Conservation (phyloP, 1,284 basidiomycete species). For the Rhodofomes roseus region DNA sequence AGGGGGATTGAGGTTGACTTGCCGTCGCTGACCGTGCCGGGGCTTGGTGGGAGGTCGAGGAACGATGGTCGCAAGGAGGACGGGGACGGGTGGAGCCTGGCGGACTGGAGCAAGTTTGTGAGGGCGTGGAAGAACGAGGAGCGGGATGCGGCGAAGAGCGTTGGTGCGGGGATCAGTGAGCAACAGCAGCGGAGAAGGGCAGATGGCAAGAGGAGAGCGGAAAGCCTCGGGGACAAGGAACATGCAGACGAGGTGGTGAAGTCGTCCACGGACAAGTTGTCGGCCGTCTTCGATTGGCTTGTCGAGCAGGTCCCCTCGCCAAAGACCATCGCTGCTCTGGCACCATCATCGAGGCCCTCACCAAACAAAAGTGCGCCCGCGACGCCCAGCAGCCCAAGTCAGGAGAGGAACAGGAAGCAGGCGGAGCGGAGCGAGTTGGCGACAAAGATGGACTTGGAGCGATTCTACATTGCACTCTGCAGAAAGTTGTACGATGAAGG, state of each 20-base stretch:
- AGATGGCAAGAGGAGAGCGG: constrained; percentile 9
- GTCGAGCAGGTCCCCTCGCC: constrained; percentile 60
- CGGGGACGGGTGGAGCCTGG: constrained; percentile 52
- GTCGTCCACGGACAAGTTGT: constrained; percentile 66
- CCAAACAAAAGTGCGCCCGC: constrained; percentile 11
- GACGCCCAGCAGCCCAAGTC: constrained; percentile 20
- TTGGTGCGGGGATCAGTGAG: constrained; percentile 22
- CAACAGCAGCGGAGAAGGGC: constrained; percentile 15
- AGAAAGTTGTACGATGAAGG: constrained; percentile 81
- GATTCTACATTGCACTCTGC: constrained; percentile 73
- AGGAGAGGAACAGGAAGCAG: constrained; percentile 15
- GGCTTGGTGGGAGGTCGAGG: constrained; percentile 13
- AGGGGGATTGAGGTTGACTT: constrained; percentile 61
- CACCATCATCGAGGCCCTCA: constrained; percentile 7
- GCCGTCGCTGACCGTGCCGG: constrained; percentile 40
- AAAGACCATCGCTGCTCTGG: constrained; percentile 8
- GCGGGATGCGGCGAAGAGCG: constrained; percentile 32
- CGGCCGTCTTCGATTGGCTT: constrained; percentile 73
- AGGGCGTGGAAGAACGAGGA: constrained; percentile 55
- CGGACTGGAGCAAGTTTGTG: constrained; percentile 61
- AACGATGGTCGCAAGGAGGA: neutral
- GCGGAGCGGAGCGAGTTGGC: constrained; percentile 44
- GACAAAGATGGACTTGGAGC: constrained; percentile 64
- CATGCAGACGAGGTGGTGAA: constrained; percentile 57
- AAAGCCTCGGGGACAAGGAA: constrained; percentile 29